Conservation (phyloP, 768 basidiomycete genomes). For the Podaxis mareebaensis region DNA sequence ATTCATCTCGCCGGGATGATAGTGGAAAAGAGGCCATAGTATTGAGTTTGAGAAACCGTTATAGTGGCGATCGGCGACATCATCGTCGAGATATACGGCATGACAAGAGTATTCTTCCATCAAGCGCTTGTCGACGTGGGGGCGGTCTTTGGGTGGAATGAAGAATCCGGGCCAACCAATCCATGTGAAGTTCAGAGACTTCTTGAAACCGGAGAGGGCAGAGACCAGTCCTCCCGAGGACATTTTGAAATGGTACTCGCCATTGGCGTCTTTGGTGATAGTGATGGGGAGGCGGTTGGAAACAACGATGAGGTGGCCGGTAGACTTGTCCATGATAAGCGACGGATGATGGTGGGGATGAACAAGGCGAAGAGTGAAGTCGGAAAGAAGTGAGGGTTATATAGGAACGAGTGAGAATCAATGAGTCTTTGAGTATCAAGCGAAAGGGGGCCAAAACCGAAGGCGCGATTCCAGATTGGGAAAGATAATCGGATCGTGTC, state of each 20-base stretch:
- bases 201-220: conserved; percentile 97
- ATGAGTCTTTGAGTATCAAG: conserved; percentile 20
- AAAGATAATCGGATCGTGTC: conserved; percentile 28
- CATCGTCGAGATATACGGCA: conserved; percentile 97
- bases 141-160: conserved; percentile 92
- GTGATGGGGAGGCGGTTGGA: conserved; percentile 95
- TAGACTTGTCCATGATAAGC: conserved; percentile 29
- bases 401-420: conserved; percentile 20
- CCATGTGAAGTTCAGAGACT: conserved; percentile 97
- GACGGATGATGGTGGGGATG: conserved; percentile 14
- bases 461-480: conserved; percentile 33
- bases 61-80: conserved; percentile 97
- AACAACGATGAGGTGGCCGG: conserved; percentile 87
- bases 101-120: conserved; percentile 96
- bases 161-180: conserved; percentile 95
- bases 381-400: conserved; percentile 18
- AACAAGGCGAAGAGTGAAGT: background rate
- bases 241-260: conserved; percentile 99
- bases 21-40: conserved; percentile 99
- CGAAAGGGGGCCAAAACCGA: conserved; percentile 27
- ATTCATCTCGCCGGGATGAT: conserved; percentile 99
- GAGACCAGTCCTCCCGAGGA: conserved; percentile 97
- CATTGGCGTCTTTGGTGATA: conserved; percentile 88
- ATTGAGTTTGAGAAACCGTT: conserved; percentile 99
- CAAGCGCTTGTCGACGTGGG: conserved; percentile 86